Evolutionary conservation across 169 alveolate genomes (phyloP).

Genomic region (Eimeria maxima): DNA sequence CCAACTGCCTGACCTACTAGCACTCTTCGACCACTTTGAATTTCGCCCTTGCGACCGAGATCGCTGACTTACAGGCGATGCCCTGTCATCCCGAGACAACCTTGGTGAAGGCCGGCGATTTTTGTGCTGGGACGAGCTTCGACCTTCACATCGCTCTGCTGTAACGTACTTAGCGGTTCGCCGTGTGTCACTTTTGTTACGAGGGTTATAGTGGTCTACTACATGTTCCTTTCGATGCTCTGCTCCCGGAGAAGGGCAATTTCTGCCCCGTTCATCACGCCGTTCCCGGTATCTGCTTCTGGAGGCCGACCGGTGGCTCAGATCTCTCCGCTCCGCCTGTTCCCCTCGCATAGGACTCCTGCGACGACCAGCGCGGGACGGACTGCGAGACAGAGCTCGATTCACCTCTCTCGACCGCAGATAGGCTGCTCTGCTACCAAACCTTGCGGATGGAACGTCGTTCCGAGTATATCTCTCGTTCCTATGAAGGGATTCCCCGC

Average conservation of each 20-base stretch:
- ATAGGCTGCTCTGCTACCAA: slow-evolving; percentile 62
- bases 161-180: slow-evolving; percentile 31
- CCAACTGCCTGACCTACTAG: slow-evolving; percentile 67
- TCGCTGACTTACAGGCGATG: not conserved
- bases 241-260: not conserved
- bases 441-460: slow-evolving; percentile 64
- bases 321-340: slow-evolving; percentile 33
- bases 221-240: not conserved
- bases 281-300: slow-evolving; percentile 59
- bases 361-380: slow-evolving; percentile 50
- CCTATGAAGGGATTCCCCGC: slow-evolving; percentile 32
- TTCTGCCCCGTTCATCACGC: slow-evolving; percentile 45
- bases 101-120: slow-evolving; percentile 35
- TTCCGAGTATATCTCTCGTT: slow-evolving; percentile 21
- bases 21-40: slow-evolving; percentile 55
- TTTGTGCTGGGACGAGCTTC: slow-evolving; percentile 44
- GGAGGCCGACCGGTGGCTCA: slow-evolving; percentile 3
- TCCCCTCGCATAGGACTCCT: slow-evolving; percentile 46
- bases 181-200: slow-evolving; percentile 2
- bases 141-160: not conserved
- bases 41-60: slow-evolving; percentile 34
- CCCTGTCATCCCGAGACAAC: not conserved
- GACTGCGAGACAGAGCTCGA: slow-evolving; percentile 65
- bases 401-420: slow-evolving; percentile 17
- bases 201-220: not conserved